Evolutionary conservation across 306 rosid species (phyloP), one percentile per base, ranked within the genome.

Genomic region (Aeschynomene evenia): DNA sequence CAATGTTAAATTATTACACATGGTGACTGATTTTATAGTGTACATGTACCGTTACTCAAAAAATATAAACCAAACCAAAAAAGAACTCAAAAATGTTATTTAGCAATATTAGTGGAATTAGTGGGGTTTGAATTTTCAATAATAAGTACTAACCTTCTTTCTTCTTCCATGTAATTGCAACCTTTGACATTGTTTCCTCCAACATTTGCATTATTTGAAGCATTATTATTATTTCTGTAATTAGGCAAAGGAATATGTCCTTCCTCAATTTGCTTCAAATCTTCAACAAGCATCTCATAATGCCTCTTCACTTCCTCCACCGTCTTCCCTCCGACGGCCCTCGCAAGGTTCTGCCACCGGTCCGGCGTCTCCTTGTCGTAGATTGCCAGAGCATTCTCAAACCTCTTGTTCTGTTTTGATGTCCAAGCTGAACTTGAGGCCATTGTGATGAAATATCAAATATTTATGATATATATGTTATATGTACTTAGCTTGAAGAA

Each of bases 241-340:
- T 86, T 86, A 33, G 98, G 98, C 40, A 92, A 40, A 14, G 98
- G 96, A 1, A 90, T 77, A 34, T 69, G 85, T 2, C 96, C 98
- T 50, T 86, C 54, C 63, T 92, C 96, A 54, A 92, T 92, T 49
- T 73, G 84, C 77, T 74, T 77, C 65, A 92, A 83, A 65, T 92
- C 96, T 19, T 92, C 89, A 26, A 90, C 90, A 3, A 92, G 88
- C 54, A 28, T 79, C 68, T 89, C 88, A 33, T 89, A 92, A 72
- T 92, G 98, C 58, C 65, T 83, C 76, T 87, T 89, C 52, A 89
- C 96, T 40, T 92, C 98, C 42, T 92, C 98, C 49, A 72, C 90
- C 4, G 98, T 85, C 56, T 92, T 92, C 18, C 96, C 98, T 4
- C 98, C 98, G 1, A 92, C 91, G 0, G 89, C 92, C 22, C 78